Evolutionary conservation across 768 basidiomycete species (phyloP), one percentile per base, ranked within the genome.

Genomic region (Trametes cubensis): DNA sequence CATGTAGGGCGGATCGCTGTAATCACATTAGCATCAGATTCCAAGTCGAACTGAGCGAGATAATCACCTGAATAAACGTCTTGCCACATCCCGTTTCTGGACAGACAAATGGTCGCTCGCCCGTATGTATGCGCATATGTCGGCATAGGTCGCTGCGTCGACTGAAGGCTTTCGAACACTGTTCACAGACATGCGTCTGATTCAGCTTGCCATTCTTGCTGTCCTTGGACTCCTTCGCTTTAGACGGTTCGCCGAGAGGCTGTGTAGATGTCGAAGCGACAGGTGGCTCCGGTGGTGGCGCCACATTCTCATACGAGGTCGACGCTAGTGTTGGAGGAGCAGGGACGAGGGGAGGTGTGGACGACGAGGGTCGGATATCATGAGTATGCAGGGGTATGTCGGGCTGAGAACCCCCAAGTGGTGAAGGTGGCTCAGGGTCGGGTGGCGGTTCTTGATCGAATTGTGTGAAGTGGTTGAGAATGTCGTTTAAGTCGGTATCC

Each of bases 41-140:
- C 26, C 5, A 14, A 67, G 53, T 62, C 11, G 17, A 25, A 30
- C 2, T 34, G 6, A n/a, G 30, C 20, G 25, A 8, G 49, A 55
- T 34, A 69, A 74, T 57, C 73, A 92, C 93, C 84, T 95, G 93
- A 68, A 95, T 94, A 69, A 95, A 95, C 3, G 90, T 90, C 79
- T 95, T 95, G 54, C 91, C 90, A 60, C 93, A 95, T 28, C 86
- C 87, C 28, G 75, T 69, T 67, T 90, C 81, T 38, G 80, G 78
- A 67, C 92, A 95, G 14, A 86, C 78, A 73, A 90, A 94, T 3
- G 93, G 93, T 54, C 93, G 82, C 73, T 95, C 93, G 18, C 93
- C 93, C 0, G 93, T 94, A 69, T 95, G 93, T 78, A 94, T 94
- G 46, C 92, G 85, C 80, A 86, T 90, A 71, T 95, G 93, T 26